Percentiles rank a stretch among this genome's conserved stretches.
Evolutionary conservation across 805 yeast genomes (phyloP).

Genomic region (Wickerhamiella siamensis): DNA sequence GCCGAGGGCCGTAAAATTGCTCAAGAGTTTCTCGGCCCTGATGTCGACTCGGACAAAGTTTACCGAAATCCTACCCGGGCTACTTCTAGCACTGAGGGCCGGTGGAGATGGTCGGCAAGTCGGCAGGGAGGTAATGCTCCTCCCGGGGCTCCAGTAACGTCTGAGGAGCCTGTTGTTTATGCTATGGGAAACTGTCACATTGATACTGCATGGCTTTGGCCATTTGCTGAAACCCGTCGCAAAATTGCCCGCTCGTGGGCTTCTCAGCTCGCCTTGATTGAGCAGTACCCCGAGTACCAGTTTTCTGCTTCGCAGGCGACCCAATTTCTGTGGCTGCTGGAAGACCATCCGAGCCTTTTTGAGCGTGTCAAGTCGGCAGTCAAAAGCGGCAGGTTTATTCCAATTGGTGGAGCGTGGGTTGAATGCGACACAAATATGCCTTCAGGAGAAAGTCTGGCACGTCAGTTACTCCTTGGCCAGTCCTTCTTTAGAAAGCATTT

Average conservation of each 20-base stretch:
- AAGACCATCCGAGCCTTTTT: conserved; percentile 75
- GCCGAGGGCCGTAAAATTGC: conserved; percentile 54
- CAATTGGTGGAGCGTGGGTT: conserved; percentile 97
- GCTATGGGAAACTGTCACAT: conserved; percentile 93
- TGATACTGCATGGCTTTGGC: conserved; percentile 99
- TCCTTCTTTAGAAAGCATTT: conserved; percentile 67
- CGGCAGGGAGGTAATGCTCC: conserved; percentile 21
- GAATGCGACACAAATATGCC: conserved; percentile 95
- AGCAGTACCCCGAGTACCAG: conserved; percentile 79
- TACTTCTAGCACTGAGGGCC: too few relatives aligned
- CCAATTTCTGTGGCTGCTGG: conserved; percentile 81
- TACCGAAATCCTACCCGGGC: conserved; percentile 17
- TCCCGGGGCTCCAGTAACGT: conserved; percentile 5
- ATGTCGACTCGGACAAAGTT: conserved; percentile 52
- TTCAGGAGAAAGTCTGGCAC: conserved; percentile 74
- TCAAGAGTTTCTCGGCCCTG: conserved; percentile 44
- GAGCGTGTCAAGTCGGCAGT: conserved; percentile 46
- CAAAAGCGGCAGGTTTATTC: conserved; percentile 60
- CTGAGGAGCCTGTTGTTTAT: conserved; percentile 35
- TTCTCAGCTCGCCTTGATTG: conserved; percentile 71
- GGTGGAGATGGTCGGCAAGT: too few relatives aligned
- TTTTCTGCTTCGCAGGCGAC: conserved; percentile 95
- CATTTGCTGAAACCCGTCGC: conserved; percentile 91
- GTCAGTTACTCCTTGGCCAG: conserved; percentile 88
- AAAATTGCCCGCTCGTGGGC: conserved; percentile 94